phyloP scores from a whole-genome alignment of 148 eudicot genomes.

The Persicaria tinctoria region DNA sequence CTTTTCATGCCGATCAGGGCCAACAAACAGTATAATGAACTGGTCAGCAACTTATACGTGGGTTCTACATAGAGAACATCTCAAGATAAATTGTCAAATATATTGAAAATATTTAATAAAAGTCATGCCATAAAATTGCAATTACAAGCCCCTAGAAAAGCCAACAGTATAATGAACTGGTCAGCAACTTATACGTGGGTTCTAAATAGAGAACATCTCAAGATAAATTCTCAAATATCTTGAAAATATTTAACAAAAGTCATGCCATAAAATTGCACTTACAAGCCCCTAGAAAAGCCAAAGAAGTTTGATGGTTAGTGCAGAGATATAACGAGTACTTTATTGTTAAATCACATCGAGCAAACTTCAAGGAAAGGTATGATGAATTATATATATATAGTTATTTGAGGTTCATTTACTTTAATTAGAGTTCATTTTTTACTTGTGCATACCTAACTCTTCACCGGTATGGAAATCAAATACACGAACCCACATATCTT shows the following conservation, averaged over 20 bases:
- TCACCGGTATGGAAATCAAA: conserved; percentile 87
- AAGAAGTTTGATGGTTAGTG: background rate
- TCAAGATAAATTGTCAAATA: too few species aligned
- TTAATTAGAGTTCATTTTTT: too few species aligned
- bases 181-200: too few species aligned
- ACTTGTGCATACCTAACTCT: conserved; percentile 50
- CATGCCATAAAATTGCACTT: background rate
- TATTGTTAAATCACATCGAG: background rate
- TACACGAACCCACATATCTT: conserved; percentile 94
- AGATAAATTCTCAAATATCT: too few species aligned
- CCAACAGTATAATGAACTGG: background rate
- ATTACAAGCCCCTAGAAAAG: background rate
- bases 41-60: too few species aligned
- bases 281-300: background rate
- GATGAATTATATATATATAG: background rate
- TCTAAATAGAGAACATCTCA: too few species aligned
- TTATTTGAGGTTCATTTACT: too few species aligned
- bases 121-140: background rate
- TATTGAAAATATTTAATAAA: too few species aligned
- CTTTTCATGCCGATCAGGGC: background rate
- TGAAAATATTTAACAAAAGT: too few species aligned
- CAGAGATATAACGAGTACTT: background rate
- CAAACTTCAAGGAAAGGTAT: background rate
- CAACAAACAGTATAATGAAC: background rate
- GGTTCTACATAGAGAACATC: too few species aligned